Base-by-base conservation (phyloP, 371 early-diverging fungal genomes). In the Lichtheimia corymbifera region DNA sequence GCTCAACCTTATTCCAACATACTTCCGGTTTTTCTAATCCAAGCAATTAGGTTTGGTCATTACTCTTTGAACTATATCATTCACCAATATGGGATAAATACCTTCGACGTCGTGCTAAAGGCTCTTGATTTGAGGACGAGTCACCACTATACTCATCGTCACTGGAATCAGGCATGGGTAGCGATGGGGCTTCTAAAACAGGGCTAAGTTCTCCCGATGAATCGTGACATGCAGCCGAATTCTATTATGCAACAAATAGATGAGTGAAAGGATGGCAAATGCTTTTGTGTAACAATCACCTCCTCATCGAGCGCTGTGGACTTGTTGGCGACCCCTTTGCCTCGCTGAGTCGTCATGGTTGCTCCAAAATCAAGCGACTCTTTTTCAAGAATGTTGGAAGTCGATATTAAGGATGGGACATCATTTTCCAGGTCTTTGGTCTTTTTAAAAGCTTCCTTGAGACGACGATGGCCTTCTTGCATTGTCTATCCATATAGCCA, bases 391-490 rank as follows among this genome's bases (percentile, higher is more conserved):
- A 12, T 47, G 54, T 35, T 18, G 42, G 40, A 11, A 12, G 45
- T 51, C 30, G 56, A 43, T 22, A 35, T 6, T 2, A 20, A 25
- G 44, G 41, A 43, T 14, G 56, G 20, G 0, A 43, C 22, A 14
- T 55, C 66, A 13, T 52, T 24, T 42, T 42, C 53, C 42, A 58
- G 27, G 42, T 55, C 27, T 55, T 50, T 53, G 6, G 71, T 65
- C 20, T 73, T 72, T 30, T 74, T 73, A 55, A 77, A 74, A 17
- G 73, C 78, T 45, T 72, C 60, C 53, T 70, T 66, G 13, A 77
- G 50, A 17, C 71, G 62, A 41, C 68, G 70, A 28, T 77, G 68
- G 4, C 71, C 73, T 15, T 71, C 72, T 62, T 71, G 59, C 72
- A 77, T 74, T 35, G 55, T 18, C 78, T 76, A 57, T 22, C 18